Evolutionary conservation across 768 basidiomycete species (phyloP).

Genomic region (Hemileccinum impolitum): DNA sequence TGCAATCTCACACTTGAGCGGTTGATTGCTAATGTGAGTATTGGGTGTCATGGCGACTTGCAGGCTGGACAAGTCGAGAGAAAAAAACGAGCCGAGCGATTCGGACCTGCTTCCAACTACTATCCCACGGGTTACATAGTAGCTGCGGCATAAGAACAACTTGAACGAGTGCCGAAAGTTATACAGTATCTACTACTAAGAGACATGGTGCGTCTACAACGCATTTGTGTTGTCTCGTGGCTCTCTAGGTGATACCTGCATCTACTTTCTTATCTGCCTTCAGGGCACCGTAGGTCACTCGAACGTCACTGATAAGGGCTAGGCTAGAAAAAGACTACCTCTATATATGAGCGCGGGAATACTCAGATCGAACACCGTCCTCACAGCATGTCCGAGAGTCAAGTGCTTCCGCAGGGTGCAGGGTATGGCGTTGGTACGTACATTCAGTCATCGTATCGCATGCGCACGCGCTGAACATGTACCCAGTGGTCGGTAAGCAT

Average conservation of each 20-base stretch:
- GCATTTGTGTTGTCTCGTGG: no score
- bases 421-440: constrained; percentile 78
- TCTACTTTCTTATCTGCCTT: constrained; percentile 16
- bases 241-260: no score
- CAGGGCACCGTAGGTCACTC: not conserved
- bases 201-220: no score
- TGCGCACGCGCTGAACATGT: constrained; percentile 1
- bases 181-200: no score
- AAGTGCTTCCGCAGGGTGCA: constrained; percentile 71
- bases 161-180: no score
- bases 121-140: no score
- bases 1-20: not conserved
- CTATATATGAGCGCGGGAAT: constrained; percentile 8
- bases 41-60: not conserved
- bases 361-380: not conserved
- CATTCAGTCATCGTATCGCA: not conserved
- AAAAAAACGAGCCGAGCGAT: not conserved
- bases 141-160: no score
- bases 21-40: not conserved
- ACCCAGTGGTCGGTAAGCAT: constrained; percentile 48
- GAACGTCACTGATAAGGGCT: constrained; percentile 17
- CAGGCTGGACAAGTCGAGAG: not conserved
- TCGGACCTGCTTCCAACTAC: no score
- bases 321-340: not conserved
- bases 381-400: constrained; percentile 23